Evolutionary conservation across 805 yeast genomes (phyloP).

Genomic region (Ogataea kodamae): DNA sequence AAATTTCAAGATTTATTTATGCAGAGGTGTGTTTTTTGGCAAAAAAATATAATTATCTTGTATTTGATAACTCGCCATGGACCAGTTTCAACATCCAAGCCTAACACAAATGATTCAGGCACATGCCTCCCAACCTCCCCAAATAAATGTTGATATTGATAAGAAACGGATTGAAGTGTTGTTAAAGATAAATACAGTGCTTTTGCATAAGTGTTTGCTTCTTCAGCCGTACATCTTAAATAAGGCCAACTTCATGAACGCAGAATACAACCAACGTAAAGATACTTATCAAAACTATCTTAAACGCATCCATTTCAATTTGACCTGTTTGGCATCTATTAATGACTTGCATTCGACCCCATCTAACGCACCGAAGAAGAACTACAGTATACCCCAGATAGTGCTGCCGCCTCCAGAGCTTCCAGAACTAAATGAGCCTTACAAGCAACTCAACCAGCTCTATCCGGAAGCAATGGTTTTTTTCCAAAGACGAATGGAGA

Average conservation of each 20-base stretch:
- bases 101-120: conserved; percentile 22
- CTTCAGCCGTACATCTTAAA: conserved; percentile 28
- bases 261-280: conserved; percentile 27
- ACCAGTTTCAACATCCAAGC: conserved; percentile 7
- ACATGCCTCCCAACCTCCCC: conserved; percentile 29
- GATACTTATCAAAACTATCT: conserved; percentile 33
- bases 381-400: conserved; percentile 41
- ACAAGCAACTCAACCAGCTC: conserved; percentile 36
- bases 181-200: conserved; percentile 34
- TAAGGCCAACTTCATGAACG: conserved; percentile 19
- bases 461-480: conserved; percentile 48
- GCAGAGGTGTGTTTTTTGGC: too few relatives aligned
- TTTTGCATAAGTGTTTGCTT: conserved; percentile 31
- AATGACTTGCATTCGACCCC: conserved; percentile 34
- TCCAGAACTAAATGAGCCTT: conserved; percentile 49
- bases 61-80: conserved; percentile 2
- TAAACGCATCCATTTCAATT: conserved; percentile 36
- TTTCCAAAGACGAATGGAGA: conserved; percentile 28
- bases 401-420: conserved; percentile 53
- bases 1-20: too few relatives aligned
- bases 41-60: neutral
- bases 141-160: conserved; percentile 29
- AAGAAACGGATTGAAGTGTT: conserved; percentile 34
- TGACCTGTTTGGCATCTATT: conserved; percentile 36
- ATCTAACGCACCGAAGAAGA: conserved; percentile 27